Percentiles rank a stretch among this genome's conserved stretches.
phyloP scores from a whole-genome alignment of 2,329 filamentous ascomycete genomes.

The Microdochium paspali region DNA sequence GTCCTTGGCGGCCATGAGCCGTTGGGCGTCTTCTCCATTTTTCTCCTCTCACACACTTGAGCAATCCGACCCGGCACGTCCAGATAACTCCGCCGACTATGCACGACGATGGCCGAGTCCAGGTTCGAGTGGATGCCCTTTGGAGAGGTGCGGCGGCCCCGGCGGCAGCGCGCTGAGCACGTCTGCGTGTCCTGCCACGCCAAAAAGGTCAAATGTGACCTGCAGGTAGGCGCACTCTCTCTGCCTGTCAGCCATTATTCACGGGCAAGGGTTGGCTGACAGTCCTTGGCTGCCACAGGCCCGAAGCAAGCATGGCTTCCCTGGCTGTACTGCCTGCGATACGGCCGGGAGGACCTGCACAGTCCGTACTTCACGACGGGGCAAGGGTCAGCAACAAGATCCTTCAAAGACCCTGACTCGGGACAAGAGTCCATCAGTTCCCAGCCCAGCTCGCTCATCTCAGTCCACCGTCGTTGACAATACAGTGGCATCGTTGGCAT shows the following conservation, averaged over 20 bases:
- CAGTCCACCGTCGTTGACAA: too few relatives aligned
- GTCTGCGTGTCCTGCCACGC: constrained; percentile 21
- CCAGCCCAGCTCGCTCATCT: too few relatives aligned
- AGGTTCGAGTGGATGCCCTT: constrained; percentile 22
- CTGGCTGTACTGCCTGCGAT: background rate
- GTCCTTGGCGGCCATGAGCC: too few relatives aligned
- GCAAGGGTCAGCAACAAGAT: background rate
- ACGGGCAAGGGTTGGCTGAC: too few relatives aligned
- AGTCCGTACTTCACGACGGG: background rate
- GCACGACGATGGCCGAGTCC: constrained; percentile 16
- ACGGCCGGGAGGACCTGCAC: background rate
- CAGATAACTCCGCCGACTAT: background rate
- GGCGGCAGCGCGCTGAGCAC: constrained; percentile 20
- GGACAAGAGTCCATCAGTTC: too few relatives aligned
- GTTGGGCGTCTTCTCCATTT: background rate
- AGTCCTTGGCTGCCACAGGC: constrained; percentile 1
- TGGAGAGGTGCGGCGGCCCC: constrained; percentile 14
- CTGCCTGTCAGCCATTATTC: too few relatives aligned
- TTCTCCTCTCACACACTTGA: constrained; percentile 2
- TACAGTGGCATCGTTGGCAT: too few relatives aligned
- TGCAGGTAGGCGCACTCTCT: constrained; percentile 12
- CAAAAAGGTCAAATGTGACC: constrained; percentile 25
- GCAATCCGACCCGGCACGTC: background rate
- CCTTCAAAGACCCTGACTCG: background rate
- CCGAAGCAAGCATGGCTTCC: constrained; percentile 1